These are phyloP conservation scores for Candida stauntonica DNA, from an alignment of 805 yeast genomes.

Conservation along the genomic window DNA sequence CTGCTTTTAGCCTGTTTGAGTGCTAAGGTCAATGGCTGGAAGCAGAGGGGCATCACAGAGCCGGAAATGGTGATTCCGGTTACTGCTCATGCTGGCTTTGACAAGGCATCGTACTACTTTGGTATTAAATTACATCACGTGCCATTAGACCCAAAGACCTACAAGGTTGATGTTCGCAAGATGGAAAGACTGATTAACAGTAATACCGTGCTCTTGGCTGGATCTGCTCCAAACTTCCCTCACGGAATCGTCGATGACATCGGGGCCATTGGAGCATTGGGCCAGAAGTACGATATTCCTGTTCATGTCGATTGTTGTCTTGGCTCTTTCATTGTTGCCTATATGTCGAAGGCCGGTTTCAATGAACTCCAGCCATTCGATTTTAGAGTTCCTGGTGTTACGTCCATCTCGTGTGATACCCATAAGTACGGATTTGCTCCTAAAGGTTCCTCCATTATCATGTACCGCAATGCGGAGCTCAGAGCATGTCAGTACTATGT, in stretches of 20 bases:
- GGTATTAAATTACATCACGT: constrained; percentile 81
- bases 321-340: constrained; percentile 88
- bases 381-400: constrained; percentile 86
- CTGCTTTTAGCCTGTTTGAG: constrained; percentile 79
- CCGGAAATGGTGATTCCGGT: constrained; percentile 90
- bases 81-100: constrained; percentile 92
- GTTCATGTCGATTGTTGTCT: constrained; percentile 94
- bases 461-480: constrained; percentile 71
- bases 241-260: constrained; percentile 95
- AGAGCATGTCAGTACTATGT: constrained; percentile 83
- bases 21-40: constrained; percentile 73
- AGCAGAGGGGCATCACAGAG: constrained; percentile 49
- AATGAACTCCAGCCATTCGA: constrained; percentile 54
- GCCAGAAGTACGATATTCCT: constrained; percentile 57
- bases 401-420: constrained; percentile 98
- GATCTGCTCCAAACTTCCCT: constrained; percentile 97
- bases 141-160: constrained; percentile 64
- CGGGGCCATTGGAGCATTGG: constrained; percentile 63
- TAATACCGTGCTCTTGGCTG: constrained; percentile 80
- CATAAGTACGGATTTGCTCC: constrained; percentile 99
- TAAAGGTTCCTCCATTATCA: constrained; percentile 87
- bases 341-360: constrained; percentile 60
- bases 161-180: constrained; percentile 58
- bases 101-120: constrained; percentile 88
- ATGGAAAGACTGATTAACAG: constrained; percentile 63